These are phyloP conservation scores for Trypanosoma congolense DNA, from an alignment of 208 protist species.

Conservation along the genomic window DNA sequence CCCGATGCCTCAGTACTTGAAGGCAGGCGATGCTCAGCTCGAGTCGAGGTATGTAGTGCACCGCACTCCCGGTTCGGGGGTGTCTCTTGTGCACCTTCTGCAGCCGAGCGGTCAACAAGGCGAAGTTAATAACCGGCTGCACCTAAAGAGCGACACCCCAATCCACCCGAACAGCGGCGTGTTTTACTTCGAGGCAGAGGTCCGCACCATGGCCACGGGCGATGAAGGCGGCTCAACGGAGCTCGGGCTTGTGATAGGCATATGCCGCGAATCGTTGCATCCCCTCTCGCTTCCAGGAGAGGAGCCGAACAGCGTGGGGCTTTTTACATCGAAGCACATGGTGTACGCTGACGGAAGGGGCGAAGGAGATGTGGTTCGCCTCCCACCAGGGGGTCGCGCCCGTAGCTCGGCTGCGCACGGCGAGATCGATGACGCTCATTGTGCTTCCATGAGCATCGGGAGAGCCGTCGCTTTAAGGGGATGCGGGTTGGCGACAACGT, in stretches of 20 bases:
- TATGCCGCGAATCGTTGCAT: slow-evolving; percentile 41
- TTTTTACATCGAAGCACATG: slow-evolving; percentile 60
- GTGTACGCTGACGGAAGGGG: slow-evolving; percentile 45
- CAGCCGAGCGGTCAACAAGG: slow-evolving; percentile 6
- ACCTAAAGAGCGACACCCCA: slow-evolving; percentile 52
- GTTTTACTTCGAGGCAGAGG: slow-evolving; percentile 63
- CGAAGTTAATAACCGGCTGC: slow-evolving; percentile 25
- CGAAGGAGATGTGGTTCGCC: slow-evolving; percentile 37
- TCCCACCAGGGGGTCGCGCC: slow-evolving; percentile 19
- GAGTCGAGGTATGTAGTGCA: slow-evolving; percentile 28
- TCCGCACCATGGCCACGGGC: slow-evolving; percentile 17
- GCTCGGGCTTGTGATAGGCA: slow-evolving; percentile 44
- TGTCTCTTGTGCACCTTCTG: slow-evolving; percentile 28
- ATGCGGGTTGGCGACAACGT: slow-evolving; percentile 49
- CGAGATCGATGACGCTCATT: not conserved
- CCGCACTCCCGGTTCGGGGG: slow-evolving; percentile 22
- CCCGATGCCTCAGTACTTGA: slow-evolving; percentile 27
- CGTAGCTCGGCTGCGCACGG: slow-evolving; percentile 8
- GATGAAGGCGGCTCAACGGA: not conserved
- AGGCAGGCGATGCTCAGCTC: slow-evolving; percentile 16
- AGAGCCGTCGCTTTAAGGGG: slow-evolving; percentile 13
- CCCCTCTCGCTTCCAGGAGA: slow-evolving; percentile 57
- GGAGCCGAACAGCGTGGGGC: slow-evolving; percentile 56
- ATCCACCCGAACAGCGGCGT: slow-evolving; percentile 41
- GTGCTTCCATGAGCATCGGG: slow-evolving; percentile 1